Conservation (phyloP, 2,329 filamentous ascomycete species). For the Didymella pinodella region DNA sequence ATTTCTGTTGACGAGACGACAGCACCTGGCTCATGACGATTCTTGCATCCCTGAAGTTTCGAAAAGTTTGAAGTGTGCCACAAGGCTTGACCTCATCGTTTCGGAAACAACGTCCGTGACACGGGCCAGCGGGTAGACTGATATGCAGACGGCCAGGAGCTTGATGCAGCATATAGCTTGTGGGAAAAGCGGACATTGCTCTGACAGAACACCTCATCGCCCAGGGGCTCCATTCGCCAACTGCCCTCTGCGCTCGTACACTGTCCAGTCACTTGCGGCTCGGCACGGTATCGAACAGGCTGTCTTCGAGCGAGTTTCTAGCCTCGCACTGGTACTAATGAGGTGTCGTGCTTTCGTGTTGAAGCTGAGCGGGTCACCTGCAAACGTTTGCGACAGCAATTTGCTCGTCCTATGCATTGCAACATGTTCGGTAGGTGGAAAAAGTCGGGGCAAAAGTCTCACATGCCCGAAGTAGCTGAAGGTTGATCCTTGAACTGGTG, state of each 20-base stretch:
- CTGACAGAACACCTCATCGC: conserved; percentile 11
- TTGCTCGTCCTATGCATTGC: neutral
- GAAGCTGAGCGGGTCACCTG: neutral
- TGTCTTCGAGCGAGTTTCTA: conserved; percentile 2
- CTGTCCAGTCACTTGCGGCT: neutral
- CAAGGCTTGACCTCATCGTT: conserved; percentile 18
- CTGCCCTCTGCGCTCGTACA: neutral
- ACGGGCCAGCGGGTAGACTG: conserved; percentile 14
- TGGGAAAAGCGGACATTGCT: conserved; percentile 16
- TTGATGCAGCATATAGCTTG: conserved; percentile 18
- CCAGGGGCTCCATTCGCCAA: neutral
- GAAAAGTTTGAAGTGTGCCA: conserved; percentile 20
- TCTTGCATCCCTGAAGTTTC: conserved; percentile 22
- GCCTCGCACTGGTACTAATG: conserved; percentile 9
- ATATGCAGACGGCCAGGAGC: conserved; percentile 9
- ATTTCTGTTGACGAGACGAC: conserved; percentile 14
- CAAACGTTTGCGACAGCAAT: neutral
- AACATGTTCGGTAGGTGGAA: neutral
- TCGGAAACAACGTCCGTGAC: conserved; percentile 21
- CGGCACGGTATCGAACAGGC: conserved; percentile 3
- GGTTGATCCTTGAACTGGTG: conserved; percentile 8
- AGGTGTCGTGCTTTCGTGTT: conserved; percentile 5
- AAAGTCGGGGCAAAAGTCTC: neutral
- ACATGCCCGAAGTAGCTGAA: neutral
- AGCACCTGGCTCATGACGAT: conserved; percentile 10